Conservation (phyloP, 805 yeast genomes). For the Suhomyces prunicola region DNA sequence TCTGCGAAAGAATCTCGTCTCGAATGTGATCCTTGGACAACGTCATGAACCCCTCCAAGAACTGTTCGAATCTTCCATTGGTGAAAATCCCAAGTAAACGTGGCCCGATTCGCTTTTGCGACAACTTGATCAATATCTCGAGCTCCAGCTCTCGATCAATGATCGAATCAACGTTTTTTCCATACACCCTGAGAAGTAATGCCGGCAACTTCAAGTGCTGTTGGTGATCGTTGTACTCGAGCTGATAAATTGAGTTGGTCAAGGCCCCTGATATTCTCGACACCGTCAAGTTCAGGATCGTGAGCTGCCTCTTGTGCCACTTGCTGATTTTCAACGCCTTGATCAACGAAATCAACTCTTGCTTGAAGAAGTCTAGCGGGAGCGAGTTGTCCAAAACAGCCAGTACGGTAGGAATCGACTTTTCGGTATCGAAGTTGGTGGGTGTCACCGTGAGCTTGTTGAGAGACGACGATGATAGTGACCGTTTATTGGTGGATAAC, state of each 20-base stretch:
- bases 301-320: constrained; percentile 64
- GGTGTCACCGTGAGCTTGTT: constrained; percentile 26
- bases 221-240: constrained; percentile 49
- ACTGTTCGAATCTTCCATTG: constrained; percentile 94
- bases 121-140: constrained; percentile 65
- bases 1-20: constrained; percentile 69
- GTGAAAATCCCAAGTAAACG: constrained; percentile 81
- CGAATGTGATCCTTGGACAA: constrained; percentile 71
- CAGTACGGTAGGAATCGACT: constrained; percentile 47
- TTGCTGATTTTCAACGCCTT: constrained; percentile 66
- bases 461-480: constrained; percentile 29
- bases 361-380: constrained; percentile 81
- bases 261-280: constrained; percentile 85
- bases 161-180: constrained; percentile 78
- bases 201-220: constrained; percentile 47
- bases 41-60: constrained; percentile 76
- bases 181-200: constrained; percentile 78
- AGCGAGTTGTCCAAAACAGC: constrained; percentile 69
- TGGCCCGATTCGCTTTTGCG: constrained; percentile 82
- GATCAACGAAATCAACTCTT: constrained; percentile 66
- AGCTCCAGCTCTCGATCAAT: constrained; percentile 86
- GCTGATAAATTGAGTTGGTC: constrained; percentile 83
- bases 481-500: constrained; percentile 21
- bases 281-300: constrained; percentile 44
- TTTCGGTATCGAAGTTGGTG: constrained; percentile 26